Evolutionary conservation across 2,329 filamentous ascomycete genomes (phyloP).

Genomic region (Penicillium nordicum): DNA sequence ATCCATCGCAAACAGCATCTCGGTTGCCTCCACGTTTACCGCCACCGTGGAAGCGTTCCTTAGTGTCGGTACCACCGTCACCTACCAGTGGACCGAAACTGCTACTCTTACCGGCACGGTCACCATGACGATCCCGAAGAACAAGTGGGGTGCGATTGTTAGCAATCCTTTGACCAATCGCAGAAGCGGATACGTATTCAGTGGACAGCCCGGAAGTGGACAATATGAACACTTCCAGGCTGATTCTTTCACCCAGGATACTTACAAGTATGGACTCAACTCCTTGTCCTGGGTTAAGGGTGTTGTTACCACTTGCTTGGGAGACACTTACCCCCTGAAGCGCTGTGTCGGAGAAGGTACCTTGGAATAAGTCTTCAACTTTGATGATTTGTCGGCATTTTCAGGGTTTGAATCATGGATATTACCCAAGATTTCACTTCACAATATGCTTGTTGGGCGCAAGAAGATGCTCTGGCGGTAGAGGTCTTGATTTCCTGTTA

Average conservation of each 20-base stretch:
- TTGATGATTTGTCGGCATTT: not conserved
- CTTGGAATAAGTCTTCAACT: not conserved
- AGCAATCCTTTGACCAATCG: not conserved
- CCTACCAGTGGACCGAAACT: not conserved
- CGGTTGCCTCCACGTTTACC: not conserved
- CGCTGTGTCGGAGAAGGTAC: not conserved
- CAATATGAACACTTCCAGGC: not conserved
- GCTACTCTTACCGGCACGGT: not conserved
- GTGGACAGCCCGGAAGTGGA: not conserved
- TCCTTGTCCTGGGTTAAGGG: not conserved
- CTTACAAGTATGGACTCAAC: not conserved
- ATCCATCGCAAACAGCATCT: not conserved
- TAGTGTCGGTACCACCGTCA: not conserved
- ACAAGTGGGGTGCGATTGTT: not conserved
- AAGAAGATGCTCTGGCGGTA: not conserved
- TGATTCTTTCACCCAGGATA: not conserved
- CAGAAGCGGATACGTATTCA: not conserved
- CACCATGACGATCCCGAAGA: not conserved
- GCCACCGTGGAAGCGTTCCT: not conserved
- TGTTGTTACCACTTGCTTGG: not conserved
- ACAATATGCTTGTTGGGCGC: not conserved
- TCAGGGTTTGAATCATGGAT: not conserved
- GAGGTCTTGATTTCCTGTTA: not conserved
- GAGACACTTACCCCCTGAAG: not conserved
- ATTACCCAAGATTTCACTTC: not conserved